Percentiles rank a stretch among this genome's conserved stretches.
phyloP scores from a whole-genome alignment of 2,329 filamentous ascomycete species.

The Ophiocordyceps camponoti-rufipedis region DNA sequence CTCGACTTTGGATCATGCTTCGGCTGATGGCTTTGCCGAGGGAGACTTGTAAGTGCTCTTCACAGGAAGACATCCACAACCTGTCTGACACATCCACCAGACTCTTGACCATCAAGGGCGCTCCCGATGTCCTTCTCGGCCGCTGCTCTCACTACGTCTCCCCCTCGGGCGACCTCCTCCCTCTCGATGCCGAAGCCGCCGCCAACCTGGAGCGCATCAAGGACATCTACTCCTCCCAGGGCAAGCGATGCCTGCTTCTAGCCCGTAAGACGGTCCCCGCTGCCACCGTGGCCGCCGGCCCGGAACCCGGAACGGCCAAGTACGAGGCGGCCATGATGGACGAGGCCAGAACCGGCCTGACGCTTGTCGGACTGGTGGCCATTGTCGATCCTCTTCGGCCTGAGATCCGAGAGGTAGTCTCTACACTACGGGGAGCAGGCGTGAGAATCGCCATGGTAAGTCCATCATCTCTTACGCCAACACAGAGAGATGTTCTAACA shows the following conservation, averaged over 20 bases:
- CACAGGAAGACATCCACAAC: too few species aligned
- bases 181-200: conserved; percentile 26
- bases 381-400: conserved; percentile 63
- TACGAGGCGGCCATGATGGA: conserved; percentile 37
- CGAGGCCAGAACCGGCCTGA: conserved; percentile 37
- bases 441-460: conserved; percentile 61
- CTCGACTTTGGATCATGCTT: conserved; percentile 19
- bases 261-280: conserved; percentile 38
- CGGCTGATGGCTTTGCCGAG: conserved; percentile 15
- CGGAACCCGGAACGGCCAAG: conserved; percentile 21
- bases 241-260: conserved; percentile 48
- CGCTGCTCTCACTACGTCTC: conserved; percentile 40
- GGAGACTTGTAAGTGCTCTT: conserved; percentile 15
- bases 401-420: conserved; percentile 50
- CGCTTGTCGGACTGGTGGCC: conserved; percentile 55
- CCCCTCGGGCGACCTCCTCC: conserved; percentile 31
- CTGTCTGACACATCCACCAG: conserved; percentile 8
- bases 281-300: conserved; percentile 13
- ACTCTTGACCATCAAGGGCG: conserved; percentile 60
- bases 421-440: conserved; percentile 48
- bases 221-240: conserved; percentile 49
- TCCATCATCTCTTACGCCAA: too few species aligned
- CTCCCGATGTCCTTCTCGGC: conserved; percentile 53
- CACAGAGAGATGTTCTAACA: too few species aligned
- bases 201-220: conserved; percentile 38